Base-by-base conservation (phyloP, 1,139 yeast genomes). In the Magnusiomyces tetraspermus region DNA sequence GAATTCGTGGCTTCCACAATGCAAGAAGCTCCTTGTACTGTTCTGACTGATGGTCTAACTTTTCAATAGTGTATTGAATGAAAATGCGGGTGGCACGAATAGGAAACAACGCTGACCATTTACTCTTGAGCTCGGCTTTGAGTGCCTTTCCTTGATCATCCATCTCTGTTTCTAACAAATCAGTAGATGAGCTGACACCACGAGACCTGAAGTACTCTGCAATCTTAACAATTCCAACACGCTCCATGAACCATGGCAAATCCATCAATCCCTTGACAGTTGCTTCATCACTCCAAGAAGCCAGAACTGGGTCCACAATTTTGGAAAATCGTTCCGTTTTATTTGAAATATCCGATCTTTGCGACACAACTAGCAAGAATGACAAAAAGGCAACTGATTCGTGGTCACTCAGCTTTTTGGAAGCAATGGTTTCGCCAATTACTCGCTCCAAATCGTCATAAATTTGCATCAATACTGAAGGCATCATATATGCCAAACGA, bases 231-330 rank as follows among this genome's bases (percentile, higher is more conserved):
- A 94, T 87, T 2, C 98, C 98, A 53, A 94, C 77, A 61, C 97
- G 78, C 68, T 90, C 97, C 97, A 92, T 90, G 62, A 94, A 94
- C 97, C 97, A 90, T 59, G 88, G 96, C 51, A 94, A 74, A 63
- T 92, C 95, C 67, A 83, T 75, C 41, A 92, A 71, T 0, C 97
- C 97, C 62, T 87, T 87, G 60, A 88, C 89, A 0, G 97, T 90
- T 19, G 81, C 83, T 17, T 92, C 92, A 50, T 90, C 88, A 1
- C 92, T 83, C 99, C 99, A 94, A 0, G 96, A 94, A 37, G 78
- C 72, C 49, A 94, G 72, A 61, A 92, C 97, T 0, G 96, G 96
- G 65, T 90, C 97, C 2, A 92, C 98, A 55, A 94, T 85, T 51
- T 80, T 79, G 17, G 89, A 78, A 67, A 94, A 94, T 57, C 89